A percentile compares a stretch with the other conserved stretches of the same genome.
These are phyloP conservation scores for Rhizoclosmatium sp. DNA, from an alignment of 192 early-diverging fungal genomes.

Conservation along the genomic window DNA sequence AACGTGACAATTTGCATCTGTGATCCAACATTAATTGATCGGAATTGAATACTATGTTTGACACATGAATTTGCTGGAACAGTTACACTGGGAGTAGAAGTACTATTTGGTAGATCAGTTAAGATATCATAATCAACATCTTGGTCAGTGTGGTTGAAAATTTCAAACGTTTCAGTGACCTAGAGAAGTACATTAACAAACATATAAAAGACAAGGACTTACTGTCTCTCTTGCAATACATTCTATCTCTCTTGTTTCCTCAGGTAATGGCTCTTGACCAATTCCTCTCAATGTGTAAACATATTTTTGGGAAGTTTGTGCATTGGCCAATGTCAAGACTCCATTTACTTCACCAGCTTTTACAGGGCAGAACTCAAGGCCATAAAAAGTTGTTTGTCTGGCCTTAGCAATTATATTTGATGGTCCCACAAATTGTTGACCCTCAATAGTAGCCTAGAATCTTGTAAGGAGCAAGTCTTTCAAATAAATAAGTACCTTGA, in stretches of 20 bases:
- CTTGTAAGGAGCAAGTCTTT: background rate
- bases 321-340: conserved; percentile 52
- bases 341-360: conserved; percentile 41
- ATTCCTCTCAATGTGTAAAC: conserved; percentile 51
- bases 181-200: background rate
- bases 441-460: conserved; percentile 45
- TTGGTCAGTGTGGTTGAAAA: conserved; percentile 49
- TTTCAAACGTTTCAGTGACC: conserved; percentile 38
- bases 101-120: conserved; percentile 50
- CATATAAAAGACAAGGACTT: background rate
- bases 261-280: conserved; percentile 55
- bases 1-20: conserved; percentile 48
- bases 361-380: conserved; percentile 48
- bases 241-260: conserved; percentile 51
- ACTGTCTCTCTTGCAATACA: conserved; percentile 40
- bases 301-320: conserved; percentile 58
- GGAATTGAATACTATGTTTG: conserved; percentile 41
- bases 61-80: conserved; percentile 40
- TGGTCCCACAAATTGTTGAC: conserved; percentile 49
- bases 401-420: conserved; percentile 45
- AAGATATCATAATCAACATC: conserved; percentile 54
- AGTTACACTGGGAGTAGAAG: conserved; percentile 25
- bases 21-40: conserved; percentile 36
- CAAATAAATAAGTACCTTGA: conserved; percentile 40
- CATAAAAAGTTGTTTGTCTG: conserved; percentile 39